Evolutionary conservation across 768 basidiomycete species (phyloP).

Genomic region (Leccinum rimulosum): DNA sequence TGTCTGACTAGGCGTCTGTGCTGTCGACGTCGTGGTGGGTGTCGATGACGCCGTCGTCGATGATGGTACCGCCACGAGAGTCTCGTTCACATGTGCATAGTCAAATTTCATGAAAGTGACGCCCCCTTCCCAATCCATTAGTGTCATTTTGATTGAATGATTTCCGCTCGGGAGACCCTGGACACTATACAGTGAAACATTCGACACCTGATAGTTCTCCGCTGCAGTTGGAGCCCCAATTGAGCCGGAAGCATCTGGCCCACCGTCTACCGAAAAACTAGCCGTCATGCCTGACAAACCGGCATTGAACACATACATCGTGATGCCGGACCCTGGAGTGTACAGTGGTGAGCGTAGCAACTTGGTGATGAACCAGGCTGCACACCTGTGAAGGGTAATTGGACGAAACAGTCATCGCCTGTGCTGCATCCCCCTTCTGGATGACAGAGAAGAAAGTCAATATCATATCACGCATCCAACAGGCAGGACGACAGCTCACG

Average conservation of each 20-base stretch:
- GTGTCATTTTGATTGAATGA: constrained; percentile 23
- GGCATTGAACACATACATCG: constrained; percentile 26
- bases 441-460: background rate
- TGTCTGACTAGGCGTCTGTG: background rate
- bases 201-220: constrained; percentile 19
- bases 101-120: constrained; percentile 27
- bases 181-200: constrained; percentile 15
- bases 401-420: constrained; percentile 16
- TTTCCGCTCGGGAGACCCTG: constrained; percentile 16
- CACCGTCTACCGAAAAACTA: constrained; percentile 20
- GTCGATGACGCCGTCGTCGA: constrained; percentile 1
- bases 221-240: constrained; percentile 7
- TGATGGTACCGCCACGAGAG: constrained; percentile 11
- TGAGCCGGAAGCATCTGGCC: constrained; percentile 3
- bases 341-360: background rate
- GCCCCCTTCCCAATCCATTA: constrained; percentile 19
- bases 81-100: constrained; percentile 26
- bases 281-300: constrained; percentile 20
- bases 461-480: background rate
- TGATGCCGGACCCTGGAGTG: constrained; percentile 23
- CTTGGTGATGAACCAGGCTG: background rate
- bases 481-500: constrained; percentile 9
- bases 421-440: constrained; percentile 18
- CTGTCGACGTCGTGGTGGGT: background rate
- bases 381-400: constrained; percentile 24